Evolutionary conservation across 495 filamentous ascomycete genomes (phyloP), one percentile per base, ranked within the genome.

Genomic region (Lasiosphaeria hispida): DNA sequence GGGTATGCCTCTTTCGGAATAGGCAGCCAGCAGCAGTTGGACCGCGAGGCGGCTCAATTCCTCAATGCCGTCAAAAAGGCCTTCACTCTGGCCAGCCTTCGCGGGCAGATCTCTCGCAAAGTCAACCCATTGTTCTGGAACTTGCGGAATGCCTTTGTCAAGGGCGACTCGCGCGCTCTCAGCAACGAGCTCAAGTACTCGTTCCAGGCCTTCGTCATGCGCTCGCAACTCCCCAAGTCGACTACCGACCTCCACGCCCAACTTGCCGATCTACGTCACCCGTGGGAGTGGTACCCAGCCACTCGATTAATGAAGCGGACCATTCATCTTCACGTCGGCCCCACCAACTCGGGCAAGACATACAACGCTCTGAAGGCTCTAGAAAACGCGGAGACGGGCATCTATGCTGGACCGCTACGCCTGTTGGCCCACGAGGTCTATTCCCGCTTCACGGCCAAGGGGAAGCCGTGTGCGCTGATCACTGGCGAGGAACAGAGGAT

Each of bases 321-420:
- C 2, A 81, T 97, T 54, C 89, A 97, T 77, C 75, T 99, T 8
- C 95, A 99, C 67, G 92, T 99, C 44, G 95, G 95, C 1, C 95
- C 95, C 0, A 99, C 95, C 2, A 99, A 99, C 72, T 97, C 92
- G 5, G 95, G 95, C 55, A 99, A 99, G 74, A 99, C 95, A 2
- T 97, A 97, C 71, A 87, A 91, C 69, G 95, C 95, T 4, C 72
- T 99, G 50, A 86, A 96, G 72, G 82, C 87, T n/a, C 82, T 99
- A 8, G 87, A 95, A 69, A 73, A 81, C 36, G 84, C 87, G 30
- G 80, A 85, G 40, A 80, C 78, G 17, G 95, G 95, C 11, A 85
- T 96, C 53, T 99, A 96, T 67, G 91, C 93, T 36, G 95, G 95
- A 1, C 95, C 95, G 0, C 74, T 99, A 45, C 83, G 95, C 14